phyloP scores from a whole-genome alignment of 2,329 filamentous ascomycete species.

The Cladosporium sp. region DNA sequence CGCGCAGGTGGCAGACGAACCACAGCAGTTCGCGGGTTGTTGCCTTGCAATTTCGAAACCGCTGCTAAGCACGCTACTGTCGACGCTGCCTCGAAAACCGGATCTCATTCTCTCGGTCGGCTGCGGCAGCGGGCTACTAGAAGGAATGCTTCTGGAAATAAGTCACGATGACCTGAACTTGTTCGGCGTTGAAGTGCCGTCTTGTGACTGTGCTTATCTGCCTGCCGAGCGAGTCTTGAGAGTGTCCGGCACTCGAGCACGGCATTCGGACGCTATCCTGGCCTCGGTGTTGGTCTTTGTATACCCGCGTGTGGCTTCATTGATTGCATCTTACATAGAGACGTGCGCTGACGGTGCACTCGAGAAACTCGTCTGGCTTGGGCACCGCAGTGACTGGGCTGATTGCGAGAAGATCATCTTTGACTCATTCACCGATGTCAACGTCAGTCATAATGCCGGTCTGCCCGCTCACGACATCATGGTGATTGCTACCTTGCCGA shows the following conservation, averaged over 20 bases:
- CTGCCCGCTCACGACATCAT: constrained; percentile 21
- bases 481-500: constrained; percentile 17
- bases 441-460: not conserved
- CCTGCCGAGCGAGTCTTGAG: constrained; percentile 37
- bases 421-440: constrained; percentile 1
- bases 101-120: constrained; percentile 38
- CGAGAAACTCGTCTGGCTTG: constrained; percentile 39
- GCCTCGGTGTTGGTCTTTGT: constrained; percentile 50
- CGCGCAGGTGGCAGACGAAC: constrained; percentile 15
- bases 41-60: constrained; percentile 24
- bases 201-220: constrained; percentile 44
- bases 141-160: constrained; percentile 39
- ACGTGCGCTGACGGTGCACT: constrained; percentile 29
- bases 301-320: constrained; percentile 47
- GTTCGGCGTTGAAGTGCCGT: constrained; percentile 47
- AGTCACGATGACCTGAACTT: constrained; percentile 29
- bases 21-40: constrained; percentile 22
- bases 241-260: constrained; percentile 43
- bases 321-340: constrained; percentile 44
- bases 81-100: constrained; percentile 17
- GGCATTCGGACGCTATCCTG: constrained; percentile 39
- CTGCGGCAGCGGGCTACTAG: constrained; percentile 49
- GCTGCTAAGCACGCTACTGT: constrained; percentile 18
- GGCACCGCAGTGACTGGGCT: constrained; percentile 40
- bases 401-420: constrained; percentile 20